These are phyloP conservation scores for Penicilliopsis zonata DNA, from an alignment of 495 filamentous ascomycete species.

Conservation along the genomic window DNA sequence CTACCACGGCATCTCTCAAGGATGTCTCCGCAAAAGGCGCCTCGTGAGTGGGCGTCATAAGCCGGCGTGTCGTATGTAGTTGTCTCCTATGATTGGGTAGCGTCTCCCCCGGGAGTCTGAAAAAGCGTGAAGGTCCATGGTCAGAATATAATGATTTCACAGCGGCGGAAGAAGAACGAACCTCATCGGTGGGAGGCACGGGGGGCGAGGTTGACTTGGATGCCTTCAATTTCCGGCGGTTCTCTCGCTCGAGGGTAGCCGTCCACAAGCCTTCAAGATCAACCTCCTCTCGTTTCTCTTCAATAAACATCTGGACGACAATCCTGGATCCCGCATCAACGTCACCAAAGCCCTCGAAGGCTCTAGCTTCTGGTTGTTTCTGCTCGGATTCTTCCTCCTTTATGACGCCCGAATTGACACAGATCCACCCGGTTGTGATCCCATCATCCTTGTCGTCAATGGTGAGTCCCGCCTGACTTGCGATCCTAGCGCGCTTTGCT, in stretches of 20 bases:
- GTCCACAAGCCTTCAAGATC: constrained; percentile 76
- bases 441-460: constrained; percentile 57
- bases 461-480: constrained; percentile 44
- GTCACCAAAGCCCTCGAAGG: constrained; percentile 66
- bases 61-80: constrained; percentile 4
- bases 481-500: constrained; percentile 62
- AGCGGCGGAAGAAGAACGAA: constrained; percentile 13
- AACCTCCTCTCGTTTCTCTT: constrained; percentile 70
- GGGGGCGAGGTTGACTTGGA: constrained; percentile 6
- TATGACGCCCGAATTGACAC: constrained; percentile 73
- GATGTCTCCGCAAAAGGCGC: too few species aligned
- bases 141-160: constrained; percentile 11
- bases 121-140: constrained; percentile 5
- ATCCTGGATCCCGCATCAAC: constrained; percentile 45
- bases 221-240: constrained; percentile 18
- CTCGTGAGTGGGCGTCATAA: too few species aligned
- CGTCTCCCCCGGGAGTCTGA: constrained; percentile 5
- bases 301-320: constrained; percentile 84
- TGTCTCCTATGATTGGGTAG: constrained; percentile 8
- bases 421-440: constrained; percentile 87
- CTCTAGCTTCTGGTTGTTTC: constrained; percentile 23
- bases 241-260: constrained; percentile 31
- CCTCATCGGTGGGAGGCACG: constrained; percentile 13
- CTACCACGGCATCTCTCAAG: too few species aligned
- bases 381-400: constrained; percentile 33